Evolutionary conservation across 352 stramenopile genomes (phyloP).

Genomic region (Pythium rishiriense): DNA sequence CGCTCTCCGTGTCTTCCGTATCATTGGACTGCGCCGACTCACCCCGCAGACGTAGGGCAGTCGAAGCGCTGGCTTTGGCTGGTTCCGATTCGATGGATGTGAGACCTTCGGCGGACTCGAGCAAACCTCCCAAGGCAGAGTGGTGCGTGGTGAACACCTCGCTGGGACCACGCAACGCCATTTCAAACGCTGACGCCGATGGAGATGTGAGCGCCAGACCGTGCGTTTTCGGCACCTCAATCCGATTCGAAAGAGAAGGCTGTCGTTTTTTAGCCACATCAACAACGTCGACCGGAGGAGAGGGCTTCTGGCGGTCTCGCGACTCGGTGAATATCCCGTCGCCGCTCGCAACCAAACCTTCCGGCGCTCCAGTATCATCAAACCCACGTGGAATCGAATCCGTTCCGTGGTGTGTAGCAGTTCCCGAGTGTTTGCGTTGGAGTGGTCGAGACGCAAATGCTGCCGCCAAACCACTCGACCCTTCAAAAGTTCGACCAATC

Average conservation of each 20-base stretch:
- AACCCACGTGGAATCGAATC: no score
- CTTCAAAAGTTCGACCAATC: no score
- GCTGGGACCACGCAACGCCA: background rate
- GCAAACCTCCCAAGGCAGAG: background rate
- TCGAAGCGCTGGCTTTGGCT: background rate
- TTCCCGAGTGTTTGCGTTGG: no score
- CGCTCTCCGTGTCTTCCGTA: conserved; percentile 35
- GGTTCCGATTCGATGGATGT: background rate
- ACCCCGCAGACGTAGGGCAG: background rate
- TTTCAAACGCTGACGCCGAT: conserved; percentile 8
- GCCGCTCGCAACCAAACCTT: no score
- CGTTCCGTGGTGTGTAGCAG: no score
- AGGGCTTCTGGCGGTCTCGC: no score
- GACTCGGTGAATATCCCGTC: no score
- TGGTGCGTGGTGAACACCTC: background rate
- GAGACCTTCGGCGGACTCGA: background rate
- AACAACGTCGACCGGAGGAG: no score
- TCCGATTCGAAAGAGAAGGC: no score
- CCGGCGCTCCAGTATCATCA: no score
- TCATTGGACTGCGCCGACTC: conserved; percentile 24
- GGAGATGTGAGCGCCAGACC: conserved; percentile 5
- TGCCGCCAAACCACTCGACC: conserved; percentile 13
- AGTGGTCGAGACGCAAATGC: background rate
- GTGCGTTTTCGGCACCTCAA: conserved; percentile 5
- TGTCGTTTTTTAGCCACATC: no score